Evolutionary conservation across 1,284 basidiomycete genomes (phyloP), one percentile per base, ranked within the genome.

Genomic region (Schizophyllum commune): DNA sequence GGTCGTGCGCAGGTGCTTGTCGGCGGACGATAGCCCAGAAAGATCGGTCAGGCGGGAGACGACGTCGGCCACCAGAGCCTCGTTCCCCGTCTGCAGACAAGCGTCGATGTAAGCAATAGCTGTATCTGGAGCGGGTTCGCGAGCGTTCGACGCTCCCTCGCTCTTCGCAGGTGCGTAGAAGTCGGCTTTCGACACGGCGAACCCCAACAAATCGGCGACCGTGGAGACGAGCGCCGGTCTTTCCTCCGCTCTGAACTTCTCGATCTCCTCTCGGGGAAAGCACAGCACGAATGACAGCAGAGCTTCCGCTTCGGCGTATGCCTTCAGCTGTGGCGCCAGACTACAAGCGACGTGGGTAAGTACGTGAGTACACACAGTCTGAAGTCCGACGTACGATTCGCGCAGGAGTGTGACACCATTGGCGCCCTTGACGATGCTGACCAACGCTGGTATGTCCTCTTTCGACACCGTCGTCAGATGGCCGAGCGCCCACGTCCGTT

Each of bases 81-180:
- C n/a, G 52, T 61, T 56, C 9, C 52, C 47, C 33, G 51, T 22
- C 17, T 34, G 22, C 32, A 58, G 52, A 55, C 60, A 61, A 13
- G 60, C 60, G 27, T 58, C 51, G 56, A 61, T 57, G 60, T 39
- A 61, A 19, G 32, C 47, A 32, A 54, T 54, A 6, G 56, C 60
- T 13, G 15, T 33, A 5, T 17, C 60, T 8, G 56, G 32, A 47
- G 15, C 54, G 4, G 21, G 56, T 32, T 27, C 27, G 27, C 27
- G 27, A 27, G 27, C 3, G 27, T 27, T 27, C 13, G 7, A 13
- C n/a, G n/a, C n/a, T n/a, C n/a, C n/a, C 27, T 27, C 27, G 27
- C 3, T 2, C 17, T 47, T 17, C 3, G 17, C 39, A 13, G 39
- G 39, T 13, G 17, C 39, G 39, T 47, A 11, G 56, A 61, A 61